These are phyloP conservation scores for Tolypocladium amazonense DNA, from an alignment of 2,329 filamentous ascomycete genomes.

Conservation along the genomic window DNA sequence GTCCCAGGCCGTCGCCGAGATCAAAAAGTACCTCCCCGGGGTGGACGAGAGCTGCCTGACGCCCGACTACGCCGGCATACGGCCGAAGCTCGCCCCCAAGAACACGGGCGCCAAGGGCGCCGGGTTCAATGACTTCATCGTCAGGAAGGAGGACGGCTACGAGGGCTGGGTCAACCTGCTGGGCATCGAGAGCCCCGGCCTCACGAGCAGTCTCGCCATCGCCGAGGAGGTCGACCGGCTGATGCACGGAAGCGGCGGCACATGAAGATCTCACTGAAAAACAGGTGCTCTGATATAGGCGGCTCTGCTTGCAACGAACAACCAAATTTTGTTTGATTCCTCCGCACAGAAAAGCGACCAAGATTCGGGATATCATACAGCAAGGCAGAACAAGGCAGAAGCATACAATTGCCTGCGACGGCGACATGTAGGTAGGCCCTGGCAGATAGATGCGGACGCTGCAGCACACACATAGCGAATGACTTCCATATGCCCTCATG, in stretches of 20 bases:
- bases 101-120: slow-evolving; percentile 52
- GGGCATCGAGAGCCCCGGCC: slow-evolving; percentile 85
- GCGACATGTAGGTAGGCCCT: neutral
- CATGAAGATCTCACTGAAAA: neutral
- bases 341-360: slow-evolving; percentile 2
- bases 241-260: slow-evolving; percentile 27
- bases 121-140: slow-evolving; percentile 76
- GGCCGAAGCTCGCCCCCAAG: slow-evolving; percentile 64
- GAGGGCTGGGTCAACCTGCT: slow-evolving; percentile 80
- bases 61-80: slow-evolving; percentile 83
- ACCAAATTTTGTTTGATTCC: neutral
- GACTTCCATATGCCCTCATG: neutral
- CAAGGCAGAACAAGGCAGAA: neutral
- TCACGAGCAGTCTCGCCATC: slow-evolving; percentile 82
- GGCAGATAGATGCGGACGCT: neutral
- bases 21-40: slow-evolving; percentile 66
- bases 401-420: neutral
- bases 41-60: slow-evolving; percentile 56
- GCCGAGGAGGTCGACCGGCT: slow-evolving; percentile 58
- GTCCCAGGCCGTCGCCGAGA: slow-evolving; percentile 58
- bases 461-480: slow-evolving; percentile 1
- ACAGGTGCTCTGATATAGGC: neutral
- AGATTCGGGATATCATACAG: slow-evolving; percentile 3
- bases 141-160: slow-evolving; percentile 66
- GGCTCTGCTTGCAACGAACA: neutral